A percentile compares a stretch with the other conserved stretches of the same genome.
phyloP scores from a whole-genome alignment of 1,284 basidiomycete genomes.

The Chalciporus sp. region DNA sequence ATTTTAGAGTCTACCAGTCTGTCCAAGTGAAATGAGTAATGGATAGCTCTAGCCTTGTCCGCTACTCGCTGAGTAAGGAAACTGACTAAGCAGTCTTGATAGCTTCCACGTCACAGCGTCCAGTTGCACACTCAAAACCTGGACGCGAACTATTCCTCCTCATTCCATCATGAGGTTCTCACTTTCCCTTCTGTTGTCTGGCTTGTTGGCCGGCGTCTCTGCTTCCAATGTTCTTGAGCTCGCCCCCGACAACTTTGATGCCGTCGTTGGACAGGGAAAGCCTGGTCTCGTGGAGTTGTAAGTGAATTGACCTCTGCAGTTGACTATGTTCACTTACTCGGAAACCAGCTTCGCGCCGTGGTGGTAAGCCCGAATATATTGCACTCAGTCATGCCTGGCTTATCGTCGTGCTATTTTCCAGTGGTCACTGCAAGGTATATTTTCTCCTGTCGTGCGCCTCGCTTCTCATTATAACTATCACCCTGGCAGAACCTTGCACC shows the following conservation, averaged over 20 bases:
- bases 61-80: background rate
- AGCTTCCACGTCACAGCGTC: slow-evolving; percentile 34
- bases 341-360: slow-evolving; percentile 75
- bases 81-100: slow-evolving; percentile 29
- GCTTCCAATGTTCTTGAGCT: slow-evolving; percentile 88
- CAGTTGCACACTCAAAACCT: background rate
- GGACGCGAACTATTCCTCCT: slow-evolving; percentile 14
- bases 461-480: background rate
- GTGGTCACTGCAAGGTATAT: slow-evolving; percentile 80
- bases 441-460: background rate
- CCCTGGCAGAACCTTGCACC: slow-evolving; percentile 82
- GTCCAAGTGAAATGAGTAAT: background rate
- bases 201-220: slow-evolving; percentile 55
- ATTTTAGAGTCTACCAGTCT: background rate
- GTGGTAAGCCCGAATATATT: slow-evolving; percentile 57
- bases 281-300: slow-evolving; percentile 90
- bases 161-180: slow-evolving; percentile 61
- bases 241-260: slow-evolving; percentile 74
- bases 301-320: slow-evolving; percentile 36
- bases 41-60: background rate
- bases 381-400: background rate
- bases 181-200: slow-evolving; percentile 56
- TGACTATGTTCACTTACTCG: background rate
- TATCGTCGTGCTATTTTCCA: slow-evolving; percentile 29
- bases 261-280: slow-evolving; percentile 73